Evolutionary conservation across 306 rosid species (phyloP).

Genomic region (Cicer pinnatifidum): DNA sequence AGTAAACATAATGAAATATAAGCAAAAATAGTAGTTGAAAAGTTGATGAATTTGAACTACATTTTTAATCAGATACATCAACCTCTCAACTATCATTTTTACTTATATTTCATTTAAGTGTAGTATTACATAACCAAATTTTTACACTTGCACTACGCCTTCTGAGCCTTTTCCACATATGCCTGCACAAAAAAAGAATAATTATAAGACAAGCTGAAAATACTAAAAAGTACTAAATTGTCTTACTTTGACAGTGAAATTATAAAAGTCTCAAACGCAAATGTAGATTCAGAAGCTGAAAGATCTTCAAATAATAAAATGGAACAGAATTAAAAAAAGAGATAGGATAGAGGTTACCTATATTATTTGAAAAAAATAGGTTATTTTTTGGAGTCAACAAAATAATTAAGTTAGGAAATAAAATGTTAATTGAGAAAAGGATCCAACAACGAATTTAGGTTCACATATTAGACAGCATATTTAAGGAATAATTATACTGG

Average conservation of each 20-base stretch:
- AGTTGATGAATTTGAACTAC: no score
- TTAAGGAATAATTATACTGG: background rate
- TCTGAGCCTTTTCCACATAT: slow-evolving; percentile 74
- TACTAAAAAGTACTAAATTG: background rate
- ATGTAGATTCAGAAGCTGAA: slow-evolving; percentile 38
- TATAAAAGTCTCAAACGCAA: slow-evolving; percentile 31
- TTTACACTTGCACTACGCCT: slow-evolving; percentile 54
- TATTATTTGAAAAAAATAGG: background rate
- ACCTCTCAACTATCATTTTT: no score
- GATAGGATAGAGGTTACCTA: background rate
- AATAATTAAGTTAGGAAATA: slow-evolving; percentile 20
- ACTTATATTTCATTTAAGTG: no score
- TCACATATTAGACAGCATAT: background rate
- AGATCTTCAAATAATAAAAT: slow-evolving; percentile 34
- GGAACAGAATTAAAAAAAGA: slow-evolving; percentile 8
- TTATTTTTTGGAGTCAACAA: slow-evolving; percentile 23
- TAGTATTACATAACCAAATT: slow-evolving; percentile 32
- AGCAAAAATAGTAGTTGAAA: no score
- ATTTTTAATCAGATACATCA: no score
- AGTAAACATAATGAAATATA: background rate
- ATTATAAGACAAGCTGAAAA: slow-evolving; percentile 11
- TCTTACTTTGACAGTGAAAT: slow-evolving; percentile 13
- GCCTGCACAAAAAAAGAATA: slow-evolving; percentile 59
- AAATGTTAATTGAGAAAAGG: slow-evolving; percentile 5
- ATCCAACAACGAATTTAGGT: background rate